Evolutionary conservation across 1,284 basidiomycete species (phyloP), one percentile per base, ranked within the genome.

Genomic region (Apiotrichum akiyoshidainum): DNA sequence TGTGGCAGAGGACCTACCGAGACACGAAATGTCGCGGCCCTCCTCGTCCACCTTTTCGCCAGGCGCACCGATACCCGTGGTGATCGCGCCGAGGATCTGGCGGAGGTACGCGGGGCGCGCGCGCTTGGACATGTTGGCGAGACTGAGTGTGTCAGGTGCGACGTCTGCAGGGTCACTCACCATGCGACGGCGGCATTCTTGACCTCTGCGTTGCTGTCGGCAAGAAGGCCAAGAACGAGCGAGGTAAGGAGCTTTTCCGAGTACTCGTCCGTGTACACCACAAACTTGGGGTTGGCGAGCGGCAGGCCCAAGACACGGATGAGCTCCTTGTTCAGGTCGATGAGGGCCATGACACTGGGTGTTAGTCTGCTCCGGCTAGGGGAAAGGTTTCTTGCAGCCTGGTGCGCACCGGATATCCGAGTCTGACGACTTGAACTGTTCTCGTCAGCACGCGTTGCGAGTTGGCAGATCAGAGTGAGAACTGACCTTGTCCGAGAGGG

Each of bases 141-240:
- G 50, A 44, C 71, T 74, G 54, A 3, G 5, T 33, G 8, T 8
- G 46, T 61, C 46, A 63, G 49, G 37, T 31, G 46, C 13, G 8
- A 17, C 26, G 13, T 37, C 34, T 16, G 19, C 9, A 46, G 10
- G 8, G 6, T 10, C 26, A 65, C 64, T 68, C 68, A 91, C 94
- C 91, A 93, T 80, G 92, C 91, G 16, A 96, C 94, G 2, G 92
- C 92, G 72, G 93, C 89, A 74, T 97, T 97, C 82, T 98, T 98
- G 65, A 99, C 96, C 80, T 99, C 95, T 16, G 91, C 92, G 69
- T 96, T 97, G 78, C 87, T 87, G 79, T 99, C 96, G 70, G 90
- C 87, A 13, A 96, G 87, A 12, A 95, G 83, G 22, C 85, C 81
- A 22, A 97, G 81, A 1, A 96, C 92, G 69, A 88, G 86, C 46